These are phyloP conservation scores for Fonsecaea monophora DNA, from an alignment of 2,329 filamentous ascomycete species.

Conservation along the genomic window DNA sequence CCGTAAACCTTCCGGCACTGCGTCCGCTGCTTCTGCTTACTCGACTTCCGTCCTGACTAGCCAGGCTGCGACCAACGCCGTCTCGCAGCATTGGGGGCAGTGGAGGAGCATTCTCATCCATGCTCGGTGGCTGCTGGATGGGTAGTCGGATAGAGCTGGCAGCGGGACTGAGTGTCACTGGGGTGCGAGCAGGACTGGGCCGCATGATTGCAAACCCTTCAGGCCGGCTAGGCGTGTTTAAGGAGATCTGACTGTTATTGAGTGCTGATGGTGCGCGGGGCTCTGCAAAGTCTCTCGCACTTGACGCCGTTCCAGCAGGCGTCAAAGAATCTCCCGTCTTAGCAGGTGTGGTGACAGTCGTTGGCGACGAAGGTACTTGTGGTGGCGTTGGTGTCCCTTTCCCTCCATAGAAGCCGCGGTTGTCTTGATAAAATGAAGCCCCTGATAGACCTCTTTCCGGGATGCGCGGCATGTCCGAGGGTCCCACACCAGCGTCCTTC, in stretches of 20 bases:
- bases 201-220: constrained; percentile 48
- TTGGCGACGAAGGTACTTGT: constrained; percentile 33
- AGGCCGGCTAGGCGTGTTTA: constrained; percentile 39
- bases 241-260: constrained; percentile 31
- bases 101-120: constrained; percentile 38
- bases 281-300: constrained; percentile 32
- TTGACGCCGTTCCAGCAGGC: constrained; percentile 14
- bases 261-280: neutral
- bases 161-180: constrained; percentile 46
- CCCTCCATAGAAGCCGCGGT: constrained; percentile 41
- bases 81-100: constrained; percentile 47
- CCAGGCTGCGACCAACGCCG: constrained; percentile 51
- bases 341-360: constrained; percentile 25
- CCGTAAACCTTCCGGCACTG: constrained; percentile 51
- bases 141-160: constrained; percentile 42
- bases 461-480: constrained; percentile 30
- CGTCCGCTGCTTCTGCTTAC: constrained; percentile 40
- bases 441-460: constrained; percentile 38
- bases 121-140: constrained; percentile 36
- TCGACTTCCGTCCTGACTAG: constrained; percentile 53
- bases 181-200: constrained; percentile 53
- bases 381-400: constrained; percentile 27
- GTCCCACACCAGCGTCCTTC: constrained; percentile 37
- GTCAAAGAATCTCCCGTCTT: constrained; percentile 17
- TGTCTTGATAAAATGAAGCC: constrained; percentile 44